phyloP scores from a whole-genome alignment of 140 eudicot genomes.

The Senecio squalidus region DNA sequence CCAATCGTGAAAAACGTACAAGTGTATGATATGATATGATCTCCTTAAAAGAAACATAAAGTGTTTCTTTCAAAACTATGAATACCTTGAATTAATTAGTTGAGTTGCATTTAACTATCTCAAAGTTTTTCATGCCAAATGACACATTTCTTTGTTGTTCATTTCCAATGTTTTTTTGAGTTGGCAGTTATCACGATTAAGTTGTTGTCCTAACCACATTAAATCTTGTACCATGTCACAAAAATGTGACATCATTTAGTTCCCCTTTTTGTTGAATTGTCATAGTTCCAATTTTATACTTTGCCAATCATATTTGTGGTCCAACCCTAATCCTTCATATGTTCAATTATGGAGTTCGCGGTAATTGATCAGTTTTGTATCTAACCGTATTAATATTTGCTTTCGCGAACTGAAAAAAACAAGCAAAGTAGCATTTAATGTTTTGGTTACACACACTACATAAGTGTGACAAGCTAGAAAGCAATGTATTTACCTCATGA shows the following conservation, averaged over 20 bases:
- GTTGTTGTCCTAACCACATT: constrained; percentile 21
- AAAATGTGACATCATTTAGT: constrained; percentile 36
- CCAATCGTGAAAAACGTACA: neutral
- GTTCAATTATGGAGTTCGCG: constrained; percentile 10
- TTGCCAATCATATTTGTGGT: constrained; percentile 38
- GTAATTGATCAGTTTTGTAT: constrained; percentile 2
- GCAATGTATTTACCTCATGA: constrained; percentile 26
- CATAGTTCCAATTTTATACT: constrained; percentile 18
- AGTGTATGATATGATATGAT: constrained; percentile 2
- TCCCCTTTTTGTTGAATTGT: constrained; percentile 28
- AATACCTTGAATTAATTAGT: neutral
- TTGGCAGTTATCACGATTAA: constrained; percentile 23
- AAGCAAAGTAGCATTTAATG: constrained; percentile 17
- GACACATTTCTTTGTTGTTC: constrained; percentile 8
- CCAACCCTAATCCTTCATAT: constrained; percentile 17
- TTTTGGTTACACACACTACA: constrained; percentile 16
- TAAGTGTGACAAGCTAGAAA: constrained; percentile 30
- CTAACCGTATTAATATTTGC: neutral
- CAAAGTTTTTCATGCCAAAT: constrained; percentile 24
- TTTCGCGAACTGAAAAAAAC: neutral
- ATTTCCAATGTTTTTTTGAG: constrained; percentile 13
- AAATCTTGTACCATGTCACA: constrained; percentile 30
- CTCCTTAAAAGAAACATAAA: constrained; percentile 6
- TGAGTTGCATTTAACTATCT: constrained; percentile 26
- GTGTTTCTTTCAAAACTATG: constrained; percentile 22